Conservation (phyloP, 2,329 filamentous ascomycete genomes). For the Calonectria crousiana region DNA sequence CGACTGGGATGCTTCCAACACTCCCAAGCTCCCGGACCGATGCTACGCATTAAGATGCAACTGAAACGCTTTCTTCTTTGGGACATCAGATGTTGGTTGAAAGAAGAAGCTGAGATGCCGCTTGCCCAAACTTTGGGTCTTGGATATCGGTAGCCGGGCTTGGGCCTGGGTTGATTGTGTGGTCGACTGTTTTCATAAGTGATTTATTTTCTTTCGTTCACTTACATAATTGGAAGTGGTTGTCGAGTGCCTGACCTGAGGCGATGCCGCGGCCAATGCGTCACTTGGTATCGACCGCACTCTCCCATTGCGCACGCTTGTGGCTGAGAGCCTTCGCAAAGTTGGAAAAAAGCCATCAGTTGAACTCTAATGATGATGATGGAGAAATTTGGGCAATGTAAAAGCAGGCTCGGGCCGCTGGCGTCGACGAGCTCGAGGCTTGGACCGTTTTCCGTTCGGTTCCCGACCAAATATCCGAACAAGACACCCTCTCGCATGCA, state of each 20-base stretch:
- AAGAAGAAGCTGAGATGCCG: background rate
- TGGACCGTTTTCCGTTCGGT: constrained; percentile 24
- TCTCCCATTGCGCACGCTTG: background rate
- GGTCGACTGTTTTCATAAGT: background rate
- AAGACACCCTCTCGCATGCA: constrained; percentile 26
- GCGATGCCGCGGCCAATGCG: too few relatives aligned
- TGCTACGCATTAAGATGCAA: background rate
- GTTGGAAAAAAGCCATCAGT: background rate
- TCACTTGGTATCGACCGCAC: too few relatives aligned
- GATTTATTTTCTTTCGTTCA: background rate
- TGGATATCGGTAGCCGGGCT: background rate
- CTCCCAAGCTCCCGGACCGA: background rate
- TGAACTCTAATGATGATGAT: background rate
- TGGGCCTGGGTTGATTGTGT: background rate
- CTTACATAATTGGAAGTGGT: background rate
- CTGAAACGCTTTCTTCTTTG: background rate
- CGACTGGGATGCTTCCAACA: background rate
- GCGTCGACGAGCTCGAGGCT: background rate
- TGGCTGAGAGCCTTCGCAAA: background rate
- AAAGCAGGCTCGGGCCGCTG: constrained; percentile 21
- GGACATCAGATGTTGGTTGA: background rate
- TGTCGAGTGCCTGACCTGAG: background rate
- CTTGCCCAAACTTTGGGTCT: background rate
- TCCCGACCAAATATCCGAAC: constrained; percentile 27
- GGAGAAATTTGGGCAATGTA: background rate